phyloP scores from a whole-genome alignment of 441 rosid species.

The Melastoma candidum region DNA sequence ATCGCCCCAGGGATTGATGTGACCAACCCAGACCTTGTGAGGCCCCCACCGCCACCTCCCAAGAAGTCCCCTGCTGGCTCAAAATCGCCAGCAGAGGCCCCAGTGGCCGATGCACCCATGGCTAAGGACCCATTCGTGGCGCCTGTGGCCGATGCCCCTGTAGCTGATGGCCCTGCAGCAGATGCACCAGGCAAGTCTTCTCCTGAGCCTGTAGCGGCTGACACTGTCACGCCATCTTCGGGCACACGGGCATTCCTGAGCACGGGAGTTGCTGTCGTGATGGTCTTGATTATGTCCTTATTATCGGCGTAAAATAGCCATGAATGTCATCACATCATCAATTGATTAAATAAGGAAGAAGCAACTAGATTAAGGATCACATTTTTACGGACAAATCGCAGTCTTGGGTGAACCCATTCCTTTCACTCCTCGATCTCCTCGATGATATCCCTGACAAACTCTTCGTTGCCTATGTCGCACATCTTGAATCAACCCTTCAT shows the following conservation, averaged over 20 bases:
- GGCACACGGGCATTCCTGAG: slow-evolving; percentile 8
- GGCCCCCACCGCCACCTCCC: slow-evolving; percentile 4
- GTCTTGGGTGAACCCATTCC: too few species aligned
- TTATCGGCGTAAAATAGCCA: background rate
- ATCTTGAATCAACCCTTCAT: too few species aligned
- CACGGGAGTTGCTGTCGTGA: slow-evolving; percentile 12
- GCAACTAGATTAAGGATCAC: too few species aligned
- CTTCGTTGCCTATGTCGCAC: too few species aligned
- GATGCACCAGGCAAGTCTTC: slow-evolving; percentile 11
- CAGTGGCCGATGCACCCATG: slow-evolving; percentile 15
- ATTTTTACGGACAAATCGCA: too few species aligned
- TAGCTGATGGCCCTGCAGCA: background rate
- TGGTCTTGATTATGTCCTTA: slow-evolving; percentile 19
- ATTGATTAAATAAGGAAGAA: too few species aligned
- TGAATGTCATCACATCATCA: slow-evolving; percentile 21
- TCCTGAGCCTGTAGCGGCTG: slow-evolving; percentile 3
- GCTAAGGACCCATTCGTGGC: slow-evolving; percentile 12
- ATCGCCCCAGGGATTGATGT: slow-evolving; percentile 40
- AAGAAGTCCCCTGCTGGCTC: slow-evolving; percentile 6
- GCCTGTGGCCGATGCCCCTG: slow-evolving; percentile 2
- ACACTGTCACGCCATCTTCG: slow-evolving; percentile 20
- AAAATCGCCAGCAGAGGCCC: too few species aligned
- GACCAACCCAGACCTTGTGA: slow-evolving; percentile 2
- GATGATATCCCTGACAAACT: too few species aligned
- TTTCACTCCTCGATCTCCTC: too few species aligned